Evolutionary conservation across 208 protist species (phyloP), one percentile per base, ranked within the genome.

Genomic region (Trypanosoma brucei): DNA sequence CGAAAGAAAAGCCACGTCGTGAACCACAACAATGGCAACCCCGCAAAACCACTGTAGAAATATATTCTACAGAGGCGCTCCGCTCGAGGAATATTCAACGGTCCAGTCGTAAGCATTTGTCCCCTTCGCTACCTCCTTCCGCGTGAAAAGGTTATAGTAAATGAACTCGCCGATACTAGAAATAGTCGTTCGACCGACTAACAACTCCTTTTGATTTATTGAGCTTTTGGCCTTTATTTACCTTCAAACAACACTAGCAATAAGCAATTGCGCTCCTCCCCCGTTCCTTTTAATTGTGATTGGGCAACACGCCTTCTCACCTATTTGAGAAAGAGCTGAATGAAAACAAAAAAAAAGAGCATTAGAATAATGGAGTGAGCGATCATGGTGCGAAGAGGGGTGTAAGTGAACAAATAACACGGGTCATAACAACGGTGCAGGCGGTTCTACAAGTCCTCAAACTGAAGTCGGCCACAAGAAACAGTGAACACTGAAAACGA

Each of bases 1-100:
- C 65, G 66, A 55, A 81, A 81, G n/a, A 57, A 59, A 3, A 77
- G 44, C 64, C 66, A 78, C 1, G 60, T 59, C 4, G 67, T 44
- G 11, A 72, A 65, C 78, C 73, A 81, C 11, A 84, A 53, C 61
- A 59, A 77, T 36, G 78, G 78, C 4, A 84, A 65, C 48, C 69
- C 71, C 9, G 68, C 45, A 49, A 80, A 84, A n/a, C 78, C 78
- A 11, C 37, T 56, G 55, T 45, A 60, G 38, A 78, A 81, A 57
- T 84, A 84, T 59, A 44, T 49, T 8, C 48, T 48, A 55, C 70
- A 78, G 13, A 81, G 13, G 42, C 55, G 54, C 61, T 80, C 78
- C 9, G 74, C 74, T 31, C 65, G 46, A 4, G 40, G 42, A 1
- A 63, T 13, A 5, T 44, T 71, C 22, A 84, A 58, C 1, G 66